These are phyloP conservation scores for Cladosporium sp. DNA, from an alignment of 2,329 filamentous ascomycete species.

Conservation along the genomic window DNA sequence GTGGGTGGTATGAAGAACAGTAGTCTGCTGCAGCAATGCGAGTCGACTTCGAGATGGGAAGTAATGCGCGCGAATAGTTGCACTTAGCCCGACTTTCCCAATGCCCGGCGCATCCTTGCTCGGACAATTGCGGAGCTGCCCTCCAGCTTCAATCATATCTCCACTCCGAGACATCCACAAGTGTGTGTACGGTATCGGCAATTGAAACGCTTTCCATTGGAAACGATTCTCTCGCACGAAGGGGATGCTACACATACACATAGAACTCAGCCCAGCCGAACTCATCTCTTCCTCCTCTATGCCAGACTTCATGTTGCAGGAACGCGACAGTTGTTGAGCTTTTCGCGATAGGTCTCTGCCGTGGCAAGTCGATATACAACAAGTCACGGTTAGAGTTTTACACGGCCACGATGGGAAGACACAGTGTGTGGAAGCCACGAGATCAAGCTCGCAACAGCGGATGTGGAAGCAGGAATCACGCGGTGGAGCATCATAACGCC, in stretches of 20 bases:
- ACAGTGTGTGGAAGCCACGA: not conserved
- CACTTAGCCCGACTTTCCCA: not conserved
- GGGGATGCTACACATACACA: too few species aligned
- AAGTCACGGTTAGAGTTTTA: not conserved
- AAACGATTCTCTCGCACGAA: too few species aligned
- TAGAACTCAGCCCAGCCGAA: too few species aligned
- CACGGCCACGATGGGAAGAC: not conserved
- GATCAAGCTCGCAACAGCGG: not conserved
- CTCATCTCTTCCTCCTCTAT: too few species aligned
- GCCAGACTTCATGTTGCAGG: not conserved
- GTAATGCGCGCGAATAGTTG: not conserved
- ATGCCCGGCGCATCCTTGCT: not conserved
- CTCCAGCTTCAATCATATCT: not conserved
- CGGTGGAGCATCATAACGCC: not conserved
- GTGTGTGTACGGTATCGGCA: not conserved
- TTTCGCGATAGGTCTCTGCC: not conserved
- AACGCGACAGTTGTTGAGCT: not conserved
- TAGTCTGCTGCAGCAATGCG: not conserved
- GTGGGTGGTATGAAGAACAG: not conserved
- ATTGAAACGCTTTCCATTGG: not conserved
- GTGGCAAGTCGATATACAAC: not conserved
- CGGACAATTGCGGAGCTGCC: not conserved
- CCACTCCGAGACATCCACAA: not conserved
- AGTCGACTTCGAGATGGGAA: not conserved
- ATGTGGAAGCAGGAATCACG: not conserved